Evolutionary conservation across 441 rosid genomes (phyloP), one percentile per base, ranked within the genome.

Genomic region (Omphalea diandra): DNA sequence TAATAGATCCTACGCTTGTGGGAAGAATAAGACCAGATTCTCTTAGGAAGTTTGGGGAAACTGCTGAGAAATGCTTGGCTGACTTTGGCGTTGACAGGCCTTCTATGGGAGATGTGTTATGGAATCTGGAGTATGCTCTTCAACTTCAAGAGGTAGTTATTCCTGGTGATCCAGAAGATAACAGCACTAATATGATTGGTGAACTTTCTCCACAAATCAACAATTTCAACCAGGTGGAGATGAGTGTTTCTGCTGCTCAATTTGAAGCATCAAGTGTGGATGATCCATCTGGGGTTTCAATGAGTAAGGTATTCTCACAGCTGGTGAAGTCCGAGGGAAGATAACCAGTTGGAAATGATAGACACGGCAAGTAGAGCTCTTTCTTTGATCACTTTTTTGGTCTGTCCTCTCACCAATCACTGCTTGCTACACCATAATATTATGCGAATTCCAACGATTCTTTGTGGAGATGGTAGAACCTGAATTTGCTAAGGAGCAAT

Each of bases 251-350:
- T 10, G 76, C 71, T 1, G 70, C 75, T 15, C 78, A 72, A 72
- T 81, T 80, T 18, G 88, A 83, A 53, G 80, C 72, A 26, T 81
- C 92, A 26, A 77, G 80, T 55, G 81, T 68, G 6, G 83, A 91
- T 29, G 94, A 88, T 69, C 71, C 83, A 52, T 93, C 98, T 0
- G 89, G 89, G 41, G 83, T 86, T 74, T 92, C 97, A 24, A 89
- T 91, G 96, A 94, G 96, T 74, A 85, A 76, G 75, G 98, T 91
- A 4, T 91, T 94, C 85, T 94, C 98, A 1, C 98, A 94, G 74
- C 86, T 94, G 43, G 89, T 89, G 69, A 94, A 94, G 77, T 89
- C 97, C 0, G 98, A 91, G 77, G 98, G 97, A 55, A 83, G 97
- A 75, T 93, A 77, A 87, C 18, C 36, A 29, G 8, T n/a, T 22